Evolutionary conservation across 345 rosid genomes (phyloP).

Genomic region (Acer campestre): DNA sequence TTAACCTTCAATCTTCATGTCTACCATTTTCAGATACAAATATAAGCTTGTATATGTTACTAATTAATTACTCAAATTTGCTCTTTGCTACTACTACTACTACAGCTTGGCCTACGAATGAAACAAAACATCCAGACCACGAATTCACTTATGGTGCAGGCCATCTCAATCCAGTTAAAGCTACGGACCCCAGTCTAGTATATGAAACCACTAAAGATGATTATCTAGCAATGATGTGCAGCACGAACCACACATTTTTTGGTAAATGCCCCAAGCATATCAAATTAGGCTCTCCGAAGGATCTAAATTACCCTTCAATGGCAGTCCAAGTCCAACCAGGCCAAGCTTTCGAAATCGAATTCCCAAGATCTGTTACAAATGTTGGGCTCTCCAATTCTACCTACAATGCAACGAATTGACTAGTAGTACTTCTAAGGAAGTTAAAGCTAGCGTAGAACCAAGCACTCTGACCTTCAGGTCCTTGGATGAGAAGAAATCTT

Average conservation of each 20-base stretch:
- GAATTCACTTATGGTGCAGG: conserved; percentile 42
- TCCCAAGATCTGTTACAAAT: conserved; percentile 27
- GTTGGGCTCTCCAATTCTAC: conserved; percentile 21
- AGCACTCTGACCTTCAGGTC: conserved; percentile 17
- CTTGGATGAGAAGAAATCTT: conserved; percentile 21
- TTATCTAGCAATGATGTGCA: conserved; percentile 32
- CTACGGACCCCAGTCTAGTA: conserved; percentile 41
- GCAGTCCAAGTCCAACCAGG: background rate
- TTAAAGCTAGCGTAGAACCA: conserved; percentile 18
- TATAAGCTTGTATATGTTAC: no score
- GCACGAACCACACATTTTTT: background rate
- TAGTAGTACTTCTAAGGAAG: background rate
- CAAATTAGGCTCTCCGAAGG: background rate
- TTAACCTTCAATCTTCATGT: no score
- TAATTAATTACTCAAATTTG: no score
- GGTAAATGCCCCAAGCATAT: conserved; percentile 4
- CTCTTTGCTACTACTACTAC: no score
- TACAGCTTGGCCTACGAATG: conserved; percentile 38
- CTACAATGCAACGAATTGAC: background rate
- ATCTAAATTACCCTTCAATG: conserved; percentile 28
- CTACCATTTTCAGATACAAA: no score
- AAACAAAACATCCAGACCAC: background rate
- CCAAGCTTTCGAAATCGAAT: conserved; percentile 11
- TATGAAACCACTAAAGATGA: conserved; percentile 32
- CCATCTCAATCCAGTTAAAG: conserved; percentile 36